A percentile compares a stretch with the other conserved stretches of the same genome.
Conservation (phyloP, 2,329 filamentous ascomycete species). For the Talaromyces rugulosus region DNA sequence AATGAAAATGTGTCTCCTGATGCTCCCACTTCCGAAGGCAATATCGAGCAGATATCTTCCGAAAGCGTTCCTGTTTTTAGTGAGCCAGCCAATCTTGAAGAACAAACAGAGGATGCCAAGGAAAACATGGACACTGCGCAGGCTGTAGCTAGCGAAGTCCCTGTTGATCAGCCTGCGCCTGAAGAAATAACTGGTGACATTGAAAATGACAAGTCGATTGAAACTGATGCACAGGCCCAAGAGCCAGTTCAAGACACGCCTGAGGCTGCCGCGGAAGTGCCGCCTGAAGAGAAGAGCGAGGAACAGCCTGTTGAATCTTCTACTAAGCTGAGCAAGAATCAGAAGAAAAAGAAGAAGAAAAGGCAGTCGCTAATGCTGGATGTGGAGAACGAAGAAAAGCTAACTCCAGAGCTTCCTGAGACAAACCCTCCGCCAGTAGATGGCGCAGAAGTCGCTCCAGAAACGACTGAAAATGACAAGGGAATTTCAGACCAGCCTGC, state of each 20-base stretch:
- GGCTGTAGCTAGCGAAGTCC: not conserved
- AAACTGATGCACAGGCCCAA: not conserved
- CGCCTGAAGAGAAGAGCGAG: slow-evolving; percentile 1
- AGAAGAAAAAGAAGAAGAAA: slow-evolving; percentile 28
- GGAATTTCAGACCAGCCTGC: not conserved
- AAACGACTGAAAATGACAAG: not conserved
- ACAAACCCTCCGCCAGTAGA: not conserved
- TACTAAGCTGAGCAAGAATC: slow-evolving; percentile 19
- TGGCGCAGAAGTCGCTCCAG: not conserved
- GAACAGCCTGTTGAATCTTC: slow-evolving; percentile 4
- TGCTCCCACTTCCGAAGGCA: not conserved
- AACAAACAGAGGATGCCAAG: not conserved
- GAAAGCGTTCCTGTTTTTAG: not conserved
- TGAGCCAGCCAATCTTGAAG: not conserved
- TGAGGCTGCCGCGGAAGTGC: not conserved
- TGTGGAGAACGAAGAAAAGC: not conserved
- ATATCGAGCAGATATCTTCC: not conserved
- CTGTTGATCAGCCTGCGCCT: not conserved
- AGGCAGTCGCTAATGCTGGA: slow-evolving; percentile 14
- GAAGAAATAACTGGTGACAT: not conserved
- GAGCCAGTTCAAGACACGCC: not conserved
- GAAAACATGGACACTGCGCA: not conserved
- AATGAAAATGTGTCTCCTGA: not conserved
- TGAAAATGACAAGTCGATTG: not conserved
- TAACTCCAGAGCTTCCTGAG: not conserved